phyloP scores from a whole-genome alignment of 1,284 basidiomycete species.

The Rhizopogon parksii region DNA sequence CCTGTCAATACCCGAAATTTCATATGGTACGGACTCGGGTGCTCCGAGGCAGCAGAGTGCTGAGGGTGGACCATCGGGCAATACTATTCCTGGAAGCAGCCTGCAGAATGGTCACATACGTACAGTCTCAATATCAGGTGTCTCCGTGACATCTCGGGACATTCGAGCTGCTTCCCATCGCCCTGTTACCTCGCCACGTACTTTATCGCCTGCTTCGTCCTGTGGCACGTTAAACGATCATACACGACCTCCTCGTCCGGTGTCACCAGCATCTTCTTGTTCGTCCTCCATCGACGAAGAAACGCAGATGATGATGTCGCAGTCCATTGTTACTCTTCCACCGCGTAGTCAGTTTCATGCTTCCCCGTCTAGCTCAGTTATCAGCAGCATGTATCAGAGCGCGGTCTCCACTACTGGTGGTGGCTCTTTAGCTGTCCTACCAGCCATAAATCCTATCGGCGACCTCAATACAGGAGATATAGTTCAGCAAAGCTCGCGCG shows the following conservation, averaged over 20 bases:
- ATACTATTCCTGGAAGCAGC: conserved; percentile 3
- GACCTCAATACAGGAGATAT: conserved; percentile 1
- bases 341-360: conserved; percentile 32
- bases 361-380: conserved; percentile 41
- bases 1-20: conserved; percentile 49
- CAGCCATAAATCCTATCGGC: background rate
- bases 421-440: background rate
- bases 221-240: conserved; percentile 6
- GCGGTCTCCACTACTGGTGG: conserved; percentile 45
- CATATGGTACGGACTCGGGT: conserved; percentile 39
- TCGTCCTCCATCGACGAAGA: conserved; percentile 56
- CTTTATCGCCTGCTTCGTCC: conserved; percentile 16
- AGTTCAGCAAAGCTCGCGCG: conserved; percentile 8
- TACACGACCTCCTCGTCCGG: conserved; percentile 32
- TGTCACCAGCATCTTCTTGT: conserved; percentile 37
- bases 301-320: conserved; percentile 61
- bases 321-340: conserved; percentile 59
- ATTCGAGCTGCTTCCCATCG: conserved; percentile 26
- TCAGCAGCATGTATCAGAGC: conserved; percentile 68
- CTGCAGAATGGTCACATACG: conserved; percentile 24
- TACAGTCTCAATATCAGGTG: conserved; percentile 44
- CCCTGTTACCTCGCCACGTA: conserved; percentile 14
- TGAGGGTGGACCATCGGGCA: conserved; percentile 26
- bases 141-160: conserved; percentile 40
- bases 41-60: conserved; percentile 7